Conservation (phyloP, 2,329 filamentous ascomycete species). For the Pyrenophora tritici-repentis region DNA sequence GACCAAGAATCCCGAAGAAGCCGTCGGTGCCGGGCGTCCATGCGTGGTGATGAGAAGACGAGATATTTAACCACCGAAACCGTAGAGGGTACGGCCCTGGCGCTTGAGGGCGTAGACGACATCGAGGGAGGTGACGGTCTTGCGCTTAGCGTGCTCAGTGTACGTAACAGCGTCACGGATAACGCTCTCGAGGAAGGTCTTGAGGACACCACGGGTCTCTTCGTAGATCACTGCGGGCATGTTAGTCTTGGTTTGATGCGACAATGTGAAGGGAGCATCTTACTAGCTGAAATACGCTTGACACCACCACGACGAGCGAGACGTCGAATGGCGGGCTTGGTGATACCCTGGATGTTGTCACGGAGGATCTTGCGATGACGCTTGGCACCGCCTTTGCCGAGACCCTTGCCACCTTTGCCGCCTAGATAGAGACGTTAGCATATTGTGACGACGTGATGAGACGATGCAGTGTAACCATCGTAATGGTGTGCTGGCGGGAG, state of each 20-base stretch:
- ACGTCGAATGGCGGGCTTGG: conserved; percentile 60
- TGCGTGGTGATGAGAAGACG: conserved; percentile 22
- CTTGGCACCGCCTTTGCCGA: conserved; percentile 61
- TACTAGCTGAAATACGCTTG: conserved; percentile 60
- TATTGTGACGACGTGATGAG: conserved; percentile 13
- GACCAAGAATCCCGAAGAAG: conserved; percentile 17
- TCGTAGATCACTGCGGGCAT: conserved; percentile 71
- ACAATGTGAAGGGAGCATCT: conserved; percentile 21
- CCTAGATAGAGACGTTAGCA: conserved; percentile 49
- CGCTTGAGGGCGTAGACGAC: conserved; percentile 68
- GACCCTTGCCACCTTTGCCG: conserved; percentile 61
- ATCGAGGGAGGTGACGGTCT: conserved; percentile 73
- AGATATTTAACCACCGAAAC: conserved; percentile 78
- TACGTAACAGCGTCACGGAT: conserved; percentile 79
- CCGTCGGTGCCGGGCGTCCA: conserved; percentile 13
- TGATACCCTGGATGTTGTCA: conserved; percentile 62
- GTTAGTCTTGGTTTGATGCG: conserved; percentile 29
- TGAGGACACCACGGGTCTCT: conserved; percentile 76
- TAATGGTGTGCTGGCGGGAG: conserved; percentile 18
- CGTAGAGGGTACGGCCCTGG: conserved; percentile 76
- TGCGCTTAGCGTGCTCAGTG: conserved; percentile 80
- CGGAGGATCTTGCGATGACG: conserved; percentile 61
- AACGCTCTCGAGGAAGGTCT: conserved; percentile 78
- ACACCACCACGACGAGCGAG: conserved; percentile 60
- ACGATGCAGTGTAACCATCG: conserved; percentile 15